Conservation (phyloP, 2,329 filamentous ascomycete genomes). For the Diaporthe velutina region DNA sequence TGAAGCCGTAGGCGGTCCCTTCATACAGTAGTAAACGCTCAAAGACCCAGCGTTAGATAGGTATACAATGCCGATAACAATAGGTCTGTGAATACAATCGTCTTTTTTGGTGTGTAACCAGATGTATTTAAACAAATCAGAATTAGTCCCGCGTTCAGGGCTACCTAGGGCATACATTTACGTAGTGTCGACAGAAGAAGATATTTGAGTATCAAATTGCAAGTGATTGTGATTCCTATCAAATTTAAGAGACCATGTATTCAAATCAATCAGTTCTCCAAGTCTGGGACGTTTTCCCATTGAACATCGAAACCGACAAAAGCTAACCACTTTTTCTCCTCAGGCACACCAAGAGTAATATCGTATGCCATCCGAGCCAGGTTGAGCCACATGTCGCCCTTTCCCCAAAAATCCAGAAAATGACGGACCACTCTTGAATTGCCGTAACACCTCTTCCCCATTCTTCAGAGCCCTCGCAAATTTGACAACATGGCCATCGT, state of each 20-base stretch:
- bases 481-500: slow-evolving; percentile 53
- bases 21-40: no score
- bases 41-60: no score
- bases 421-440: slow-evolving; percentile 37
- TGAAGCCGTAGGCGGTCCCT: no score
- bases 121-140: no score
- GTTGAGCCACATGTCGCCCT: slow-evolving; percentile 63
- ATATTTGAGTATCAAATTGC: neutral
- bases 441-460: slow-evolving; percentile 43
- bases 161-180: no score
- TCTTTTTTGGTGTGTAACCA: no score
- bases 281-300: neutral
- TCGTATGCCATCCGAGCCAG: slow-evolving; percentile 23
- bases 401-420: slow-evolving; percentile 66
- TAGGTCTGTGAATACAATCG: no score
- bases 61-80: no score
- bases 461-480: slow-evolving; percentile 51
- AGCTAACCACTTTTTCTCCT: neutral
- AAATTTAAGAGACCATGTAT: neutral
- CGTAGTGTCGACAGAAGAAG: no score
- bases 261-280: neutral
- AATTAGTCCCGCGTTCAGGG: no score
- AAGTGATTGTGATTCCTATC: neutral
- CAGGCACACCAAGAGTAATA: neutral
- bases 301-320: neutral